These are phyloP conservation scores for Houttuynia cordata DNA, from an alignment of 164 flowering plant genomes.

Conservation along the genomic window DNA sequence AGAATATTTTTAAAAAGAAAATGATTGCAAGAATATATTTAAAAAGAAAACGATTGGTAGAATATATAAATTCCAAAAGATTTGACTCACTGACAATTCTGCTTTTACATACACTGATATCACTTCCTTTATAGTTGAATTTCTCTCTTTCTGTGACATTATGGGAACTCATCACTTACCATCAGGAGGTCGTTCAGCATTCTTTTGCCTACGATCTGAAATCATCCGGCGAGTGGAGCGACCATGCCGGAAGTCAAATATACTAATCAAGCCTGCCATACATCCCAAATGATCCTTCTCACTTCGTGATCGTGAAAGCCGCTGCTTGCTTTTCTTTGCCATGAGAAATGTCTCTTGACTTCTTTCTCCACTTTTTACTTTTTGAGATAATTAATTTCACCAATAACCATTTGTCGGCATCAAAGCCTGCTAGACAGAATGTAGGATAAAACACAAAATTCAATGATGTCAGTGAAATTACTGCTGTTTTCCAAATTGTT, in stretches of 20 bases:
- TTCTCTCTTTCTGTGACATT: not conserved
- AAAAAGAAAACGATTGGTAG: too few species aligned
- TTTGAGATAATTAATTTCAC: not conserved
- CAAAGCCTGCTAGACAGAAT: not conserved
- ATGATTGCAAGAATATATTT: not conserved
- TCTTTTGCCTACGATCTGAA: conserved; percentile 35
- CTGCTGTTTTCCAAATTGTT: not conserved
- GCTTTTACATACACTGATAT: not conserved
- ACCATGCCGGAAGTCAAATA: conserved; percentile 64
- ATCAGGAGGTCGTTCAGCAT: conserved; percentile 30
- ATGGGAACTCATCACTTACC: conserved; percentile 9
- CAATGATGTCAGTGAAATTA: too few species aligned
- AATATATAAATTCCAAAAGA: too few species aligned
- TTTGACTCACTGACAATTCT: not conserved
- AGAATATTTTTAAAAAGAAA: too few species aligned
- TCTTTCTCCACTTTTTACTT: not conserved
- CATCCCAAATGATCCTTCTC: conserved; percentile 59
- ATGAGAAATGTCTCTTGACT: conserved; percentile 13
- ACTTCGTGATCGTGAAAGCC: conserved; percentile 17
- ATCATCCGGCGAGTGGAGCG: conserved; percentile 46
- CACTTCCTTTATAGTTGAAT: not conserved
- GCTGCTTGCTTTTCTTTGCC: conserved; percentile 50
- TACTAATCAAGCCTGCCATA: conserved; percentile 60
- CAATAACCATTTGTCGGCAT: not conserved
- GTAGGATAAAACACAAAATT: not conserved